Base-by-base conservation (phyloP, 2,329 filamentous ascomycete genomes). In the Colletotrichum sp. region DNA sequence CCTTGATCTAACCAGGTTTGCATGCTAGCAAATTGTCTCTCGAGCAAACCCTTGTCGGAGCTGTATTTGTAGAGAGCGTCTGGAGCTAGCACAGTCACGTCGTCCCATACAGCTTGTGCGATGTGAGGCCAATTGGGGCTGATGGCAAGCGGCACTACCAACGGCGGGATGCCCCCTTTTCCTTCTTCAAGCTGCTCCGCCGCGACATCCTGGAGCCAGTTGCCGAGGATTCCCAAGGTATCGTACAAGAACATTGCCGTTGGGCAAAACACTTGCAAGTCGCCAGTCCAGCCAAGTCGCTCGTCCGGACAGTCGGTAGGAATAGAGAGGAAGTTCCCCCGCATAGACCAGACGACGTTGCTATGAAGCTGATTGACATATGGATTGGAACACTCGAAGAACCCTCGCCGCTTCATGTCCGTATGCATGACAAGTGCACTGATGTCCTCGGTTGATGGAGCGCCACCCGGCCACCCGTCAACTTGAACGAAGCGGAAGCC, bases 151-250 rank as follows among this genome's bases (percentile, higher is more conserved):
- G 79, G 79, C 0, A 80, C 70, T 6, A 85, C 77, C 8, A 83
- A 76, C 2, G 83, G 79, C 6, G 81, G 79, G 3, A 83, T 77
- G 21, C 82, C 77, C 27, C 72, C 78, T 47, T 84, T 82, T 38
- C 84, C 85, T 2, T 69, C 59, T 3, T 65, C 61, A 24, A 73
- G 67, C 62, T 73, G 71, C 18, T 73, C 71, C 15, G 62, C 71
- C 16, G 71, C 57, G 31, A 73, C 61, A 27, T 73, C 71, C 15
- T 73, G 61, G 24, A 70, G 71, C 71, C 71, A 73, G 47, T 61
- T 70, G 8, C 71, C 62, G 5, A 73, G 55, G 4, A 73, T 73
- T 2, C 71, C 71, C 6, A 73, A 57, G 1, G 71, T 73, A 21
- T 73, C 71, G 33, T 70, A 73, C 16, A 73, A 54, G 24, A 73